Base-by-base conservation (phyloP, 2,329 filamentous ascomycete species). In the Achaetomium macrosporum region DNA sequence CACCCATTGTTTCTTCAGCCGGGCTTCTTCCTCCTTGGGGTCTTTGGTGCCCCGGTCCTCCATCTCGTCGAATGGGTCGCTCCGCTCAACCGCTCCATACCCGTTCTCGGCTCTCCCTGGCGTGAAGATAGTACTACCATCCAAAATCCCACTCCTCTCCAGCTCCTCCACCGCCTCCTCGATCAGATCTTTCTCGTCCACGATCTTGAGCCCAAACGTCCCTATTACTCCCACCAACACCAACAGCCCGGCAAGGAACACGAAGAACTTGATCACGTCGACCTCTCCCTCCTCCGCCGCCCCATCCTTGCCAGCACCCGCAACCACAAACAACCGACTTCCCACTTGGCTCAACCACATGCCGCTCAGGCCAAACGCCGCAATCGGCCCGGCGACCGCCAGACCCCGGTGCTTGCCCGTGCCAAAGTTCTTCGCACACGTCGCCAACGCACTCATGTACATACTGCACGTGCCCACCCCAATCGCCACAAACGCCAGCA, bases 381-480 rank as follows among this genome's bases (percentile, higher is more conserved):
- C 90, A 67, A 97, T 96, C 1, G 93, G 93, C 55, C 89, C 78
- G 1, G 92, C 91, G 51, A 99, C 77, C 55, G 95, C 92, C 47
- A 99, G 73, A 0, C 93, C 93, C 63, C 92, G 87, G 64, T 95
- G 85, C 64, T 85, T 88, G 4, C 90, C 90, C 56, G 87, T 84
- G 45, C 91, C 91, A 71, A 97, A 99, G 72, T 97, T 99, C 82
- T 99, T 99, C 35, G 93, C 93, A 65, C 90, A 96, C 0, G 92
- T 95, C 7, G 92, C 92, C n/a, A 99, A 86, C 2, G 90, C 86
- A 47, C 85, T 81, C 51, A 97, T 77, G 69, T 97, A 99, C 83
- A 97, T 90, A 68, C 82, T 83, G 59, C 87, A 88, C 0, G 92
- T 96, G 5, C 83, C 92, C 57, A 85, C 79, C 1, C 93, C 93